Evolutionary conservation across 768 basidiomycete species (phyloP), one percentile per base, ranked within the genome.

Genomic region (Tricholoma matsutake): DNA sequence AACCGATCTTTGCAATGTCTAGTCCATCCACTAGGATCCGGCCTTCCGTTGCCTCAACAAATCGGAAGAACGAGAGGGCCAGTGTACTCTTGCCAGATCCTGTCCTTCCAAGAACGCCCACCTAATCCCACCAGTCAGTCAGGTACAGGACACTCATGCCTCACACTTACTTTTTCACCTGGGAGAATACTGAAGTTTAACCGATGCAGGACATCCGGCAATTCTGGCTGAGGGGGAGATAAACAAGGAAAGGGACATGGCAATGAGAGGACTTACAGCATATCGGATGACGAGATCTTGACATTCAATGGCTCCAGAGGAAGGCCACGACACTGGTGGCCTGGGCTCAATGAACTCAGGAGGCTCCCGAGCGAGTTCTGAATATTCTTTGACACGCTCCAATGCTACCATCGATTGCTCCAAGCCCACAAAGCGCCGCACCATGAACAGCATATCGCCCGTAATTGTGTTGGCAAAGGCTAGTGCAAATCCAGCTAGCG

Each of bases 391-490:
- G 71, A 96, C 85, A 56, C 95, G 88, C 72, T 96, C 94, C 35
- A 94, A 76, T 32, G 91, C 88, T 64, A 93, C 89, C 93, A 97
- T 95, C 13, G 90, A 91, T 73, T 97, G 94, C 69, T 97, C 94
- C 20, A 96, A 77, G n/a, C 90, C 86, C 29, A 96, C 93, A 63
- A 93, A 94, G 45, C 92, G 83, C 55, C 91, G 67, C 59, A 84
- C 87, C 75, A 88, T 74, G 74, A 89, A 87, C 56, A 89, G 67
- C 31, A 91, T 81, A 68, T 94, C 92, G 47, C 75, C 77, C 1
- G 87, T 88, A 59, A 96, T 83, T 1, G 85, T 88, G 2, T 85
- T 83, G 2, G 92, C 89, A 67, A 96, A 97, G 0, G 92, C 85
- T 13, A 97, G 77, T 4, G 92, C 87, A 69, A 96, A 94, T 6